Evolutionary conservation across 116 monocot genomes (phyloP).

Genomic region (Papilionanthe hybrid): DNA sequence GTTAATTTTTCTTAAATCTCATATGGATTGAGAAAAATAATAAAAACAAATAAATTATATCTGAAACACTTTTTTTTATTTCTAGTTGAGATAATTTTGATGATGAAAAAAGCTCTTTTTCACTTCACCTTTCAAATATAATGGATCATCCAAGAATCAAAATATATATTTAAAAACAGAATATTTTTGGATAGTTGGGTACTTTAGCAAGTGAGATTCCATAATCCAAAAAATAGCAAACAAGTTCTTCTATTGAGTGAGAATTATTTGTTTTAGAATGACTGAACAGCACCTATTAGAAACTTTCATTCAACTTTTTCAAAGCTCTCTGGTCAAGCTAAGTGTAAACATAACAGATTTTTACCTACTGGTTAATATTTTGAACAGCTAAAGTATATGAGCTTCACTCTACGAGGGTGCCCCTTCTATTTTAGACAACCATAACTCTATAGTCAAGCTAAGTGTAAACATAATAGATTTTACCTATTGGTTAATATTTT

Average conservation of each 20-base stretch:
- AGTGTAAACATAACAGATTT: neutral
- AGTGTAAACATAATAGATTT: neutral
- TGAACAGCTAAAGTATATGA: neutral
- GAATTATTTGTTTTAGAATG: neutral
- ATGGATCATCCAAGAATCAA: too few species aligned
- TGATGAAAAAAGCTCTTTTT: too few species aligned
- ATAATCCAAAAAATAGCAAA: neutral
- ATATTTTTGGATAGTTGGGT: neutral
- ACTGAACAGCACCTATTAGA: neutral
- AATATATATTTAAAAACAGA: neutral
- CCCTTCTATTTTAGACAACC: neutral
- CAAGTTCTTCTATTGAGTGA: neutral
- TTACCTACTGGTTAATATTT: neutral
- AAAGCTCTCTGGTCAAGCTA: neutral
- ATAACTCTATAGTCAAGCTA: neutral
- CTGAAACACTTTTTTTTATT: too few species aligned
- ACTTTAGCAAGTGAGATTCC: neutral
- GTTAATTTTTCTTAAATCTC: too few species aligned
- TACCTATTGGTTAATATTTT: neutral
- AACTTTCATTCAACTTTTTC: neutral
- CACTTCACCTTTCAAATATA: too few species aligned
- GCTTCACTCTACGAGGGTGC: neutral
- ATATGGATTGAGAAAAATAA: too few species aligned
- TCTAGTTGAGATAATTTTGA: too few species aligned
- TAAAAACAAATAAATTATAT: too few species aligned